Evolutionary conservation across 2,329 filamentous ascomycete species (phyloP).

Genomic region (Ascochyta pisi): DNA sequence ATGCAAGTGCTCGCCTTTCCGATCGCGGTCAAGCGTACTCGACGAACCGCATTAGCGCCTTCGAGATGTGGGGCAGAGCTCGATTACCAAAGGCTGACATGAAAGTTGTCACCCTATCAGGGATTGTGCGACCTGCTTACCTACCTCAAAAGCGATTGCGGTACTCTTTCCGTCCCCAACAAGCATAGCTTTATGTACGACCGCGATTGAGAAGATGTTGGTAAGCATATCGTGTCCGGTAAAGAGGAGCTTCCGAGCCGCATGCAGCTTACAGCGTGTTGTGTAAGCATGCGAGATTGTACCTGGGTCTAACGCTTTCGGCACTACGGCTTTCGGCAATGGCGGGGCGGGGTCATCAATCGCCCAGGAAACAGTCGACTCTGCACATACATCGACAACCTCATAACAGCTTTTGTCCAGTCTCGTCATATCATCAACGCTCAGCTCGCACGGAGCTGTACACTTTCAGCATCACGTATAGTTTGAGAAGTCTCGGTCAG

Average conservation of each 20-base stretch:
- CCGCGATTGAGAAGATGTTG: constrained; percentile 3
- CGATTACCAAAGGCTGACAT: constrained; percentile 24
- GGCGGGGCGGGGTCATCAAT: constrained; percentile 23
- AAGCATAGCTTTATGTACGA: background rate
- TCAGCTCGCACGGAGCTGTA: background rate
- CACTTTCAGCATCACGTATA: background rate
- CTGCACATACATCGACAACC: constrained; percentile 1
- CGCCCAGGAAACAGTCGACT: background rate
- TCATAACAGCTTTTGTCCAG: background rate
- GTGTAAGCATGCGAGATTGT: constrained; percentile 24
- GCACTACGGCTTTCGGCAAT: constrained; percentile 17
- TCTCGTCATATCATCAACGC: background rate
- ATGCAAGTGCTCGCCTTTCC: constrained; percentile 10
- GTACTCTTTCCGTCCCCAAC: constrained; percentile 1
- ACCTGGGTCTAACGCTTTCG: constrained; percentile 21
- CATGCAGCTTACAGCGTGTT: constrained; percentile 18
- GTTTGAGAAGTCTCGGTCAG: background rate
- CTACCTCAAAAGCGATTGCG: background rate
- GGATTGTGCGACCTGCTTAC: background rate
- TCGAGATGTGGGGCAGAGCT: background rate
- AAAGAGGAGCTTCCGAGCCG: constrained; percentile 7
- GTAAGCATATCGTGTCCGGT: constrained; percentile 10
- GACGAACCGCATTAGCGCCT: constrained; percentile 16
- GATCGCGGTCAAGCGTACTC: constrained; percentile 13
- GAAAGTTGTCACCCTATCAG: constrained; percentile 17